phyloP scores from a whole-genome alignment of 805 yeast species.

The Candida montana region DNA sequence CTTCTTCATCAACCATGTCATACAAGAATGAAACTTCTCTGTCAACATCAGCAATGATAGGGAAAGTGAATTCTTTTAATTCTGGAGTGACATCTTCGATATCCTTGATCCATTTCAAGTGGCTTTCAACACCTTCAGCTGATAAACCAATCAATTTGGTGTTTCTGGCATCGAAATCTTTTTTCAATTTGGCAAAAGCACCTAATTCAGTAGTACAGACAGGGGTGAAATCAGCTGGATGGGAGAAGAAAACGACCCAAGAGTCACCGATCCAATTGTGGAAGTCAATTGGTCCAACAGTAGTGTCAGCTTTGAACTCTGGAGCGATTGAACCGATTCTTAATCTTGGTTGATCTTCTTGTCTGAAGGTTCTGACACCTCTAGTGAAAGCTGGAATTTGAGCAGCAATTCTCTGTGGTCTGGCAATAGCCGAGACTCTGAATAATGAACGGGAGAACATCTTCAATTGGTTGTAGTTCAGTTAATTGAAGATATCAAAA shows the following conservation, averaged over 20 bases:
- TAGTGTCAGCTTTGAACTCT: constrained; percentile 77
- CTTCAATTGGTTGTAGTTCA: not conserved
- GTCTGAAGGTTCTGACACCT: constrained; percentile 42
- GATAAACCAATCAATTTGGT: constrained; percentile 88
- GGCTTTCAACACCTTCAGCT: constrained; percentile 76
- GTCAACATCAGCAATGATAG: constrained; percentile 83
- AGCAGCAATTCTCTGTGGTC: constrained; percentile 7
- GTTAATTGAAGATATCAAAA: not conserved
- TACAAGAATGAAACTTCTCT: constrained; percentile 80
- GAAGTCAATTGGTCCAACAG: constrained; percentile 79
- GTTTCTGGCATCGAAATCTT: constrained; percentile 80
- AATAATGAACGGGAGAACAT: constrained; percentile 28
- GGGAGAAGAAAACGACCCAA: constrained; percentile 88
- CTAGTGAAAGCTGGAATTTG: constrained; percentile 23
- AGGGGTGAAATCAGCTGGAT: constrained; percentile 96
- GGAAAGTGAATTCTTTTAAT: constrained; percentile 74
- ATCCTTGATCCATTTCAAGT: constrained; percentile 84
- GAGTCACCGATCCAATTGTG: constrained; percentile 81
- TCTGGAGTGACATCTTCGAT: constrained; percentile 73
- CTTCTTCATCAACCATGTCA: constrained; percentile 86
- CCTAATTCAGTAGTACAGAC: constrained; percentile 96
- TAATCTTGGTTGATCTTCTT: constrained; percentile 53
- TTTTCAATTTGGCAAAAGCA: constrained; percentile 84
- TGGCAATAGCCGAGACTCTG: constrained; percentile 22
- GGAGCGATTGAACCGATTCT: constrained; percentile 87